Evolutionary conservation across 345 rosid genomes (phyloP).

Genomic region (Lumnitzera racemosa): DNA sequence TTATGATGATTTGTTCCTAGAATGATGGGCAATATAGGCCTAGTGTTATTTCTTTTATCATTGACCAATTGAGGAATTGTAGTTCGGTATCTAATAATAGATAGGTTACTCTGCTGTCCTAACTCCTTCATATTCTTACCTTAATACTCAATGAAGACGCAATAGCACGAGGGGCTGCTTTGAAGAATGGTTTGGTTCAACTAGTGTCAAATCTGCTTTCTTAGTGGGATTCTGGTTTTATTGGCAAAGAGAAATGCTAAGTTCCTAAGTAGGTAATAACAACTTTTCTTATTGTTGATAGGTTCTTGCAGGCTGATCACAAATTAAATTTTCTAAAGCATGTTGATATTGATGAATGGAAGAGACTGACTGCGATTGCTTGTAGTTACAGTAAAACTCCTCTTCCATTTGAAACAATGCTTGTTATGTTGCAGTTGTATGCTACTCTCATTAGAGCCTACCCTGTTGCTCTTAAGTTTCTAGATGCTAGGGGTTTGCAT

Average conservation of each 20-base stretch:
- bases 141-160: too few relatives aligned
- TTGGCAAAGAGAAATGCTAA: constrained; percentile 38
- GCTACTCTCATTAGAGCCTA: constrained; percentile 79
- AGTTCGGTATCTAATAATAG: too few relatives aligned
- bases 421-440: constrained; percentile 83
- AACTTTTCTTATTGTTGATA: constrained; percentile 89
- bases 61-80: too few relatives aligned
- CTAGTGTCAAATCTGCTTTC: constrained; percentile 61
- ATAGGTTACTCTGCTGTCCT: too few relatives aligned
- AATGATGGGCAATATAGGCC: too few relatives aligned
- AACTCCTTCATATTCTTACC: too few relatives aligned
- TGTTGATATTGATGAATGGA: too few relatives aligned
- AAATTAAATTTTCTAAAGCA: constrained; percentile 61
- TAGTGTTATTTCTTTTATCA: too few relatives aligned
- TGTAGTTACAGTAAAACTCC: too few relatives aligned
- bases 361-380: too few relatives aligned
- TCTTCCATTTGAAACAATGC: constrained; percentile 13
- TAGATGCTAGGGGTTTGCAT: constrained; percentile 76
- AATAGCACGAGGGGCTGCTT: too few relatives aligned
- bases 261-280: constrained; percentile 93
- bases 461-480: constrained; percentile 71
- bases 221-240: constrained; percentile 59
- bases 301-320: constrained; percentile 75
- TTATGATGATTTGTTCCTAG: constrained; percentile 5
- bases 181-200: constrained; percentile 21